phyloP scores from a whole-genome alignment of 306 rosid genomes.

The Trifolium subterraneum region DNA sequence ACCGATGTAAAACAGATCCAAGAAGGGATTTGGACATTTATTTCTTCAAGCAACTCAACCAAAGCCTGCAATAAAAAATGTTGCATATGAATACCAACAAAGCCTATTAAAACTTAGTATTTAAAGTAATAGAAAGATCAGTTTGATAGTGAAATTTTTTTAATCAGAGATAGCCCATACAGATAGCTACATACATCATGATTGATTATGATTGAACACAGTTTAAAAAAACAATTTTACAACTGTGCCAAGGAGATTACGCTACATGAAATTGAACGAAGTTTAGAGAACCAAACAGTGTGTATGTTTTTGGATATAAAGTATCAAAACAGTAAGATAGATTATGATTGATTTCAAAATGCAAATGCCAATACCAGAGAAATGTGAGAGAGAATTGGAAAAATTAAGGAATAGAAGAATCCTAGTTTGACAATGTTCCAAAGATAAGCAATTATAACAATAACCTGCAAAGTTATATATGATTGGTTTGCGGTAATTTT shows the following conservation, averaged over 20 bases:
- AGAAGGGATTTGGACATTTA: constrained; percentile 67
- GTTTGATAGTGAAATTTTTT: background rate
- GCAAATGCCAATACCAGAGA: background rate
- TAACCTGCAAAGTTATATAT: background rate
- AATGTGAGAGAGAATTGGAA: background rate
- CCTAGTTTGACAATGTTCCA: background rate
- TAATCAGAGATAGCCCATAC: background rate
- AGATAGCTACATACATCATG: background rate
- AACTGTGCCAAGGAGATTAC: background rate
- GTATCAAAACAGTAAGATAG: background rate
- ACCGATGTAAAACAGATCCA: constrained; percentile 90
- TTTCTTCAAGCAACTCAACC: constrained; percentile 85
- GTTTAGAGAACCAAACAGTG: background rate
- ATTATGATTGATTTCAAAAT: background rate
- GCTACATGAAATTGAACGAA: background rate
- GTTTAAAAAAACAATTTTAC: too few species aligned
- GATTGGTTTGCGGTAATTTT: background rate
- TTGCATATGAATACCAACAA: constrained; percentile 11
- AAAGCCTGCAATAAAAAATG: constrained; percentile 60
- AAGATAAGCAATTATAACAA: background rate
- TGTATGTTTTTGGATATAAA: background rate
- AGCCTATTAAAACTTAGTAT: background rate
- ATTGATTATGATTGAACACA: too few species aligned
- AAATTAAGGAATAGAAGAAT: constrained; percentile 18
- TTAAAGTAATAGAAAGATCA: background rate